Conservation (phyloP, 2,329 filamentous ascomycete genomes). For the Paraphoma sp. region DNA sequence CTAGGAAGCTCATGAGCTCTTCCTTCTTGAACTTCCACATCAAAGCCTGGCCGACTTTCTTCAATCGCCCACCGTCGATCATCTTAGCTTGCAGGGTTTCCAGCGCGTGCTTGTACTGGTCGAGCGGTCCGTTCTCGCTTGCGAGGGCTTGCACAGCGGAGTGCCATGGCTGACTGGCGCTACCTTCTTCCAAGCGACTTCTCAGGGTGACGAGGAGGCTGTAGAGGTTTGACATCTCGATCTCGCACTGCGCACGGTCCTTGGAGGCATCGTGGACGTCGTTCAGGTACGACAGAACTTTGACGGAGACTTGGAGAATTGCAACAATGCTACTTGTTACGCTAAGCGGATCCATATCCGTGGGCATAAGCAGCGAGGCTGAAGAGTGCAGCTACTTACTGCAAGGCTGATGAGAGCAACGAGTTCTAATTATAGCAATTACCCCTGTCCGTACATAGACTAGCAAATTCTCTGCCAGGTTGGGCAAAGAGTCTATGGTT, state of each 20-base stretch:
- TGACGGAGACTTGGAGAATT: conserved; percentile 26
- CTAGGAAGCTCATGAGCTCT: conserved; percentile 17
- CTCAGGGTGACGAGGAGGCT: conserved; percentile 6
- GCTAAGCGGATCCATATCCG: not conserved
- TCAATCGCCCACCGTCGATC: not conserved
- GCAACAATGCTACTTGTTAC: conserved; percentile 28
- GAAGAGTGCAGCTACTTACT: no score
- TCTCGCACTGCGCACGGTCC: not conserved
- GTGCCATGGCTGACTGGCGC: conserved; percentile 23
- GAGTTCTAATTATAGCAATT: no score
- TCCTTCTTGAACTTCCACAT: conserved; percentile 21
- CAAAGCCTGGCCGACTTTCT: conserved; percentile 10
- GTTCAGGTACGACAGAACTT: conserved; percentile 25
- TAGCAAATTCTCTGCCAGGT: no score
- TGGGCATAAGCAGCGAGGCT: no score
- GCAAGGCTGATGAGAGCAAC: no score
- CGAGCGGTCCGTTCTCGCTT: conserved; percentile 23
- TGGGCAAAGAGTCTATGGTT: no score
- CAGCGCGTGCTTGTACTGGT: conserved; percentile 32
- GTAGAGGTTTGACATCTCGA: conserved; percentile 2
- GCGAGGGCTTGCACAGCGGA: conserved; percentile 17
- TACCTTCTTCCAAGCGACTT: conserved; percentile 19
- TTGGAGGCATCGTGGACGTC: conserved; percentile 23
- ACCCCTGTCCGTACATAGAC: no score
- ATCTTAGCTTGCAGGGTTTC: conserved; percentile 10